Evolutionary conservation across 208 protist genomes (phyloP).

Genomic region (Herpetomonas tarakana): DNA sequence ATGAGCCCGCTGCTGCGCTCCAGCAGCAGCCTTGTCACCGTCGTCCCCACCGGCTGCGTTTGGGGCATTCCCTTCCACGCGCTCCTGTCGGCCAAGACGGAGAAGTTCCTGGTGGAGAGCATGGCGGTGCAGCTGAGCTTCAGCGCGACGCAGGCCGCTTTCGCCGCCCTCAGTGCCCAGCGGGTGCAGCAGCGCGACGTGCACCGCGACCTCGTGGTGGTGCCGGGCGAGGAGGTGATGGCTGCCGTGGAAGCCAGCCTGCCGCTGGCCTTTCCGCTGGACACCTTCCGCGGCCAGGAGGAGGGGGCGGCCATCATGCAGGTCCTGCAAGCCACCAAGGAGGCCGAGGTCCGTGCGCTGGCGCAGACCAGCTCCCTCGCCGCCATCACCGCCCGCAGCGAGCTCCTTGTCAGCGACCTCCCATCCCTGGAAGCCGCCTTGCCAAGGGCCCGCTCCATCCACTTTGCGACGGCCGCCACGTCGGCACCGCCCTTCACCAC

Average conservation of each 20-base stretch:
- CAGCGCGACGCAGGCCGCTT: slow-evolving; percentile 76
- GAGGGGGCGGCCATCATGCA: slow-evolving; percentile 56
- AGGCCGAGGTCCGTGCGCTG: slow-evolving; percentile 13
- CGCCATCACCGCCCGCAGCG: slow-evolving; percentile 14
- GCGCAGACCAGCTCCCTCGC: slow-evolving; percentile 1
- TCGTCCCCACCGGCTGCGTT: slow-evolving; percentile 73
- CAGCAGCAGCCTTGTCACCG: slow-evolving; percentile 59
- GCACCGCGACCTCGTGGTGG: slow-evolving; percentile 58
- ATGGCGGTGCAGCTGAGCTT: slow-evolving; percentile 80
- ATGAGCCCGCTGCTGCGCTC: slow-evolving; percentile 51
- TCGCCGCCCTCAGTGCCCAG: slow-evolving; percentile 49
- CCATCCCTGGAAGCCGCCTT: slow-evolving; percentile 38
- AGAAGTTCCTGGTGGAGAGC: slow-evolving; percentile 81
- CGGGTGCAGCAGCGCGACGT: slow-evolving; percentile 60
- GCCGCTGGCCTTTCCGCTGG: slow-evolving; percentile 48
- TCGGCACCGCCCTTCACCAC: neutral
- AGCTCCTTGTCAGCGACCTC: slow-evolving; percentile 50
- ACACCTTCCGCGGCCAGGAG: slow-evolving; percentile 49
- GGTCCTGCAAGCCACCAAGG: slow-evolving; percentile 22
- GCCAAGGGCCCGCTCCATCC: slow-evolving; percentile 35
- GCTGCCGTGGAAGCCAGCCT: slow-evolving; percentile 13
- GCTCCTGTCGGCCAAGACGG: slow-evolving; percentile 58
- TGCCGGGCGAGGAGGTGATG: slow-evolving; percentile 42
- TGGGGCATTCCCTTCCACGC: slow-evolving; percentile 88
- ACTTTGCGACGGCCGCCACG: slow-evolving; percentile 31